A percentile compares a stretch with the other conserved stretches of the same genome.
These are phyloP conservation scores for Phylloporus sp. DNA, from an alignment of 768 basidiomycete genomes.

Conservation along the genomic window DNA sequence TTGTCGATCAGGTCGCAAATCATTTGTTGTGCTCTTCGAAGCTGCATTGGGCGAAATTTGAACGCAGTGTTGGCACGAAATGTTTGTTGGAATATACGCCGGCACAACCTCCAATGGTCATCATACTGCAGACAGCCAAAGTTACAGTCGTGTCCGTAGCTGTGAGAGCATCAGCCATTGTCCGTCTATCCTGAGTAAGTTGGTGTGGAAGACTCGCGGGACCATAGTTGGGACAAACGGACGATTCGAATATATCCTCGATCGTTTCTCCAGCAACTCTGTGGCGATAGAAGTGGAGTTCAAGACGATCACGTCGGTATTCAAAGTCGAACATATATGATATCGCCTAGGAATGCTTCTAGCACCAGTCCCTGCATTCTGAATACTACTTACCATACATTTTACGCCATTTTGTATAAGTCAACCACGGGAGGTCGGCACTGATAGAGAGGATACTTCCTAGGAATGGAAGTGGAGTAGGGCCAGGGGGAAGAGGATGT, in stretches of 20 bases:
- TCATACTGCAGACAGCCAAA: neutral
- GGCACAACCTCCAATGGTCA: neutral
- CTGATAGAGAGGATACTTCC: too few relatives aligned
- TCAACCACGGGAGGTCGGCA: neutral
- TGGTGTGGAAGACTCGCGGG: neutral
- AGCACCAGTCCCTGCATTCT: neutral
- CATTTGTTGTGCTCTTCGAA: neutral
- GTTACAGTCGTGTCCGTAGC: neutral
- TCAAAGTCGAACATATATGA: neutral
- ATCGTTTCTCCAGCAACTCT: neutral
- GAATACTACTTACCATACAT: slow-evolving; percentile 1
- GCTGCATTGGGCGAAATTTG: slow-evolving; percentile 1
- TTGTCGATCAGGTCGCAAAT: neutral
- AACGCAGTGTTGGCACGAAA: neutral
- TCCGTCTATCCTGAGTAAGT: neutral
- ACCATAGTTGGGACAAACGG: neutral
- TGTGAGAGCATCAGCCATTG: neutral
- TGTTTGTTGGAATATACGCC: slow-evolving; percentile 3
- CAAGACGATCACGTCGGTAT: neutral
- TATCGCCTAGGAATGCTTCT: neutral
- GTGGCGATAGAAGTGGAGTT: neutral
- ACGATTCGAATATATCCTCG: neutral
- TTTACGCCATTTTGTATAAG: slow-evolving; percentile 6
- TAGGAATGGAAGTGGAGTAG: slow-evolving; percentile 1
- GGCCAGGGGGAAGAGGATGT: slow-evolving; percentile 4